Evolutionary conservation across 2,329 filamentous ascomycete species (phyloP), one percentile per base, ranked within the genome.

Genomic region (Xylaria sp.): DNA sequence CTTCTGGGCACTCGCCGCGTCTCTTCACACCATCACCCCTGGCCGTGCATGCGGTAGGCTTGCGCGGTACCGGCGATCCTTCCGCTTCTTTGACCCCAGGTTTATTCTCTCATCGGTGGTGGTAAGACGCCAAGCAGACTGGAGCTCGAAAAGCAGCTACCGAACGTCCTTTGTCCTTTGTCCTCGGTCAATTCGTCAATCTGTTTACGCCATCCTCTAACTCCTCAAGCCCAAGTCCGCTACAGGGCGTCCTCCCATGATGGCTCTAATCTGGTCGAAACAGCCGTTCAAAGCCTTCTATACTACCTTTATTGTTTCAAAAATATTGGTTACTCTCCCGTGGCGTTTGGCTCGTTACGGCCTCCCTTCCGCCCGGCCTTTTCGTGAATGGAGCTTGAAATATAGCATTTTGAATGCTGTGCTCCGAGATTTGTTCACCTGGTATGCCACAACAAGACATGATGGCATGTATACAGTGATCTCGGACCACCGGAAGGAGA

Each of bases 261-360:
- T 72, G 71, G 60, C 71, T 51, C 46, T 39, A 3, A 18, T 69
- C 3, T 73, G 65, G 69, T 63, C 71, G 1, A 68, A 58, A 15
- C 71, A 73, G 57, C 67, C 71, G 10, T 68, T 69, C 25, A 73
- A 67, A 64, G 63, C 37, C 15, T 1, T 73, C 48, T 74, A 66
- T 48, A 64, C 46, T 13, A 15, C 52, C 2, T 68, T 65, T 28
- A 39, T 63, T 23, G 8, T 65, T 23, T 2, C 63, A 1, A 58
- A 44, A 46, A 23, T 52, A 5, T 10, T 58, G 12, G 31, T 50
- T 20, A 25, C 65, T 39, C 15, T 73, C 8, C 57, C 69, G 1
- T 65, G 44, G 61, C 46, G 66, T 44, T 2, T 69, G 15, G 6
- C 71, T 8, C 63, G 68, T 12, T 69, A 72, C 46, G 50, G 9